Evolutionary conservation across 805 yeast genomes (phyloP).

Genomic region (Sungouiella thailandica): DNA sequence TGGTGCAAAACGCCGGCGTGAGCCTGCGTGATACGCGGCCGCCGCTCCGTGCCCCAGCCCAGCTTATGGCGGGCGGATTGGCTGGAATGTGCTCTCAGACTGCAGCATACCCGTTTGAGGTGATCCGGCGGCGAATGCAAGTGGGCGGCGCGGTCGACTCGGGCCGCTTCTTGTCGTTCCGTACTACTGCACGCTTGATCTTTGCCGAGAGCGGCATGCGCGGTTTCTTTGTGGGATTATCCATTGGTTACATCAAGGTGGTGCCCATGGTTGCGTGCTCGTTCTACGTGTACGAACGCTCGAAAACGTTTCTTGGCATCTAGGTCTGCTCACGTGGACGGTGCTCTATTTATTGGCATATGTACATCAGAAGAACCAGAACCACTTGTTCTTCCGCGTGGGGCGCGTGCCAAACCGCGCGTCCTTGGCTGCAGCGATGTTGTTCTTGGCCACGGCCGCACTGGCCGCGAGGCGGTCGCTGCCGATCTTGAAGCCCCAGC

Average conservation of each 20-base stretch:
- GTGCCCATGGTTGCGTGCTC: slow-evolving; percentile 97
- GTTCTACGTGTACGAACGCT: slow-evolving; percentile 87
- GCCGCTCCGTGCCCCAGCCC: slow-evolving; percentile 89
- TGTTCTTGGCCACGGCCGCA: slow-evolving; percentile 17
- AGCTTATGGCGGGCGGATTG: slow-evolving; percentile 88
- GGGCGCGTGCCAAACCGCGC: slow-evolving; percentile 53
- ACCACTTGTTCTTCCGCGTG: slow-evolving; percentile 50
- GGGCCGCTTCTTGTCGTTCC: slow-evolving; percentile 52
- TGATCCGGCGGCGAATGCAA: slow-evolving; percentile 90
- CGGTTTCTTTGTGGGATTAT: slow-evolving; percentile 91
- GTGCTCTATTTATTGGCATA: slow-evolving; percentile 4
- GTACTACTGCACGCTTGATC: slow-evolving; percentile 53
- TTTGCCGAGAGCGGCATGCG: slow-evolving; percentile 70
- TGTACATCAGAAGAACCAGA: slow-evolving; percentile 46
- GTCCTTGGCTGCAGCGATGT: slow-evolving; percentile 20
- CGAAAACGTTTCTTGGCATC: slow-evolving; percentile 67
- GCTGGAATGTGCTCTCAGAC: slow-evolving; percentile 95
- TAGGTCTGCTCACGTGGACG: slow-evolving; percentile 15
- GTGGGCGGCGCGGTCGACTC: slow-evolving; percentile 75
- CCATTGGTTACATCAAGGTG: slow-evolving; percentile 92
- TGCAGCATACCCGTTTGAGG: slow-evolving; percentile 96
- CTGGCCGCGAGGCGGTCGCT: slow-evolving; percentile 41
- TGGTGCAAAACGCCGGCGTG: slow-evolving; percentile 17
- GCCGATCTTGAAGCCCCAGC: slow-evolving; percentile 79
- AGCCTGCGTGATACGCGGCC: slow-evolving; percentile 40